Evolutionary conservation across 371 early-diverging fungal species (phyloP), one percentile per base, ranked within the genome.

Genomic region (Mortierella sp.): DNA sequence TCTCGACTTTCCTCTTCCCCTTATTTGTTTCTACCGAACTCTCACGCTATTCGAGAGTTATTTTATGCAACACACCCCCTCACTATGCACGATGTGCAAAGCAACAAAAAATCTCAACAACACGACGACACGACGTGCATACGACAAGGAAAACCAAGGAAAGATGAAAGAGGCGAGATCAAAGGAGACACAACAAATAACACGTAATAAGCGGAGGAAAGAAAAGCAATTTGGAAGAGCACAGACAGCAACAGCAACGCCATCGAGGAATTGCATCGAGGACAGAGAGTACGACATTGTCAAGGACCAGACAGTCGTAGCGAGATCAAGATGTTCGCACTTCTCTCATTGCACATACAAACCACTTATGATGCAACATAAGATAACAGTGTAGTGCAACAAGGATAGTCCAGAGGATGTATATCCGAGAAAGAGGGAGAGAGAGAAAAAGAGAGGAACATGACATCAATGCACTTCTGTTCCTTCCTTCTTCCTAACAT

Each of bases 291-390:
- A 71, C 32, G 44, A 71, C 16, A 71, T 14, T 35, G 35, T 38
- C 21, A 60, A 7, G 21, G 32, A 18, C 18, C 16, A 24, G 65
- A 21, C 35, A 38, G 24, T 38, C 5, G 65, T 65, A 65, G 21
- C 3, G 38, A 65, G 41, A 65, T 65, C 38, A 65, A 35, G 65
- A 38, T 7, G 6, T 27, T 4, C 44, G 38, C 27, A 10, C 65
- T 65, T 8, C 16, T 38, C 16, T 18, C 35, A 35, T 21, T 38
- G 1, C 4, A 8, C 0, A 3, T 41, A 65, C 72, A 72, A 72
- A 72, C 72, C 72, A 72, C 72, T 54, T 72, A 54, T n/a, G 60
- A 32, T 5, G 58, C 51, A 51, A 21, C 21, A 51, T 51, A 48
- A 48, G 1, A 48, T 48, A n/a, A 27, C 58, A 56, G 12, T 46